Evolutionary conservation across 169 alveolate genomes (phyloP).

Genomic region (Eimeria sp.): DNA sequence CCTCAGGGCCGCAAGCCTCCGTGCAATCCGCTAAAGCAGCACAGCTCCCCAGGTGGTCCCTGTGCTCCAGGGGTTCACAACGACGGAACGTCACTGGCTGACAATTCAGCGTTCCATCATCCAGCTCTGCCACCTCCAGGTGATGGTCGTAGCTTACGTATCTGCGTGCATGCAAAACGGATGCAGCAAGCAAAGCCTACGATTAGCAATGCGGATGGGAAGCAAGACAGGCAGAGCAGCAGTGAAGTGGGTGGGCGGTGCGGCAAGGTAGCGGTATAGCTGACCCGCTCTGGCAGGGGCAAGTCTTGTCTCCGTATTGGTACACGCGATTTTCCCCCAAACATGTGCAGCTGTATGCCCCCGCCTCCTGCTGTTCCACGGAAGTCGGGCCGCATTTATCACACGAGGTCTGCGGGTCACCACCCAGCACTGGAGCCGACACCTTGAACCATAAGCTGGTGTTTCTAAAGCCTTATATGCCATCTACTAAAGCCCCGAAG

Average conservation of each 20-base stretch:
- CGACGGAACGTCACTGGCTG: constrained; percentile 43
- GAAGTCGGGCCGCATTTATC: constrained; percentile 61
- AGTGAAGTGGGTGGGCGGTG: neutral
- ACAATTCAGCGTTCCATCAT: constrained; percentile 63
- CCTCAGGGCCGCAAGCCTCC: constrained; percentile 73
- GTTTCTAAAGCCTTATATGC: neutral
- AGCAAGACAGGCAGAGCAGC: neutral
- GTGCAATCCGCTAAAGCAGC: constrained; percentile 64
- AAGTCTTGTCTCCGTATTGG: constrained; percentile 70
- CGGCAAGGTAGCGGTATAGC: neutral
- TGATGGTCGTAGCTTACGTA: constrained; percentile 64
- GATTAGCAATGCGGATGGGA: neutral
- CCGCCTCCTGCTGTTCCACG: constrained; percentile 16
- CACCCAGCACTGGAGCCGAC: neutral
- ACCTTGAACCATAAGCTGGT: neutral
- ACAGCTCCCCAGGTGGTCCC: constrained; percentile 78
- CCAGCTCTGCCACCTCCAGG: constrained; percentile 62
- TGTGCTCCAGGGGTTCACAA: neutral
- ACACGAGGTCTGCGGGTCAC: constrained; percentile 75
- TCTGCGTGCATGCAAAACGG: neutral
- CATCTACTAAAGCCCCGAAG: neutral
- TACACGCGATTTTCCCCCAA: constrained; percentile 63
- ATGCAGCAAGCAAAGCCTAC: neutral
- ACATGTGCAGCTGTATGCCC: constrained; percentile 74
- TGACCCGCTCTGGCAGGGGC: constrained; percentile 78